Evolutionary conservation across 129 eudicot genomes (phyloP).

Genomic region (Pulicaria dysenterica): DNA sequence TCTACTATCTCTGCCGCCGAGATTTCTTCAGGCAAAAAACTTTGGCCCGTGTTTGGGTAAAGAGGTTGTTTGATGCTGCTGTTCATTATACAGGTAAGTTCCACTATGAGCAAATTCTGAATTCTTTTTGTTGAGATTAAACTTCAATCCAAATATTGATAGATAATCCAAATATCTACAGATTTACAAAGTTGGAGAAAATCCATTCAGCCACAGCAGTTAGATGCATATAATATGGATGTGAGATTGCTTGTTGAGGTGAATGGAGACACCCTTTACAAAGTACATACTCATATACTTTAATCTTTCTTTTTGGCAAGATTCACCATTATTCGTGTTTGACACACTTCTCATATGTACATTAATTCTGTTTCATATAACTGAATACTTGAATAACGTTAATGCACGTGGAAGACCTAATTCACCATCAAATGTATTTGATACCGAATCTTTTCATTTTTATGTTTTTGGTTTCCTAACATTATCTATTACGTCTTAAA

Average conservation of each 20-base stretch:
- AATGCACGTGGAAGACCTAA: too few species aligned
- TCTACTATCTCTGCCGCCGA: neutral
- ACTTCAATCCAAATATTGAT: too few species aligned
- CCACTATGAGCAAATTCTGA: neutral
- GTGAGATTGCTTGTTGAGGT: neutral
- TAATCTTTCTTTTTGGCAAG: neutral
- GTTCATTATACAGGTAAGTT: neutral
- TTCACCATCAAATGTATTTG: too few species aligned
- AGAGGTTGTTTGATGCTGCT: neutral
- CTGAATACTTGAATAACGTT: too few species aligned
- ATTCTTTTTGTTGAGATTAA: neutral
- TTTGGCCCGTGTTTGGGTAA: neutral
- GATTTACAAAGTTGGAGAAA: constrained; percentile 1
- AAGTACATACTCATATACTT: neutral
- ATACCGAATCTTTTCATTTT: too few species aligned
- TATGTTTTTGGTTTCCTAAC: too few species aligned
- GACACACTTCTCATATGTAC: neutral
- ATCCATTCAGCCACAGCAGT: neutral
- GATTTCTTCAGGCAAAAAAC: neutral
- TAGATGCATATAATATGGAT: neutral
- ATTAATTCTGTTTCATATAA: neutral
- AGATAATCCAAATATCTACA: too few species aligned
- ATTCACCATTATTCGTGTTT: neutral
- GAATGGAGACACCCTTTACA: neutral
- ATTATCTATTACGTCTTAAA: too few species aligned